Evolutionary conservation across 2,329 filamentous ascomycete species (phyloP).

Genomic region (Periconia digitata): DNA sequence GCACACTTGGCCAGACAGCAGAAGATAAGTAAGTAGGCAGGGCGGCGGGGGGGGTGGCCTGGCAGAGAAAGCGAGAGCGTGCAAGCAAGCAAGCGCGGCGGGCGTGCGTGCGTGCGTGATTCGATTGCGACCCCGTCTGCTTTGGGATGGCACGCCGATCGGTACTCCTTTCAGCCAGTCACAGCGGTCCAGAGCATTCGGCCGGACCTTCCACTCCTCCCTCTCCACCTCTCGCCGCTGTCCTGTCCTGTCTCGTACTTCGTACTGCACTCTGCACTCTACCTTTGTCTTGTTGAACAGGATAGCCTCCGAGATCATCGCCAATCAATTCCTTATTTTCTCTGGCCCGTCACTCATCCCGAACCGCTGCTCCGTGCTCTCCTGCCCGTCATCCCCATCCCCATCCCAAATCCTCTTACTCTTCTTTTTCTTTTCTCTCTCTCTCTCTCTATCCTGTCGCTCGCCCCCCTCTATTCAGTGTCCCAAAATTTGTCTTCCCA

Average conservation of each 20-base stretch:
- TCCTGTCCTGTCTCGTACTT: too few relatives aligned
- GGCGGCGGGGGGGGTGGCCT: too few relatives aligned
- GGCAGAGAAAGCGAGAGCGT: too few relatives aligned
- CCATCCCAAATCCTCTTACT: not conserved
- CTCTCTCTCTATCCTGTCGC: not conserved
- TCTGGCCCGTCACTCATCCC: too few relatives aligned
- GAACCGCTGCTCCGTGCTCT: slow-evolving; percentile 31
- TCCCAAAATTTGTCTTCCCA: slow-evolving; percentile 1
- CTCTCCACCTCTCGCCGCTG: too few relatives aligned
- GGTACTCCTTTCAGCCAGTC: slow-evolving; percentile 19
- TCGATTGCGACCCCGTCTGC: slow-evolving; percentile 12
- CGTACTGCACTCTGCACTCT: too few relatives aligned
- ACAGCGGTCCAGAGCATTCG: slow-evolving; percentile 6
- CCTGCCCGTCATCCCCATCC: not conserved
- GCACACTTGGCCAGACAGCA: not conserved
- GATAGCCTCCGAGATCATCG: slow-evolving; percentile 28
- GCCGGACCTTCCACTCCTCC: slow-evolving; percentile 23
- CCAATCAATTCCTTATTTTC: too few relatives aligned
- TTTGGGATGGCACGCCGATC: slow-evolving; percentile 26
- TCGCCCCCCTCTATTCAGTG: not conserved
- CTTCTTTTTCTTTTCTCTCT: not conserved
- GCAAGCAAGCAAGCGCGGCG: not conserved
- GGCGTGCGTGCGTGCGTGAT: slow-evolving; percentile 2
- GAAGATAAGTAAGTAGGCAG: not conserved
- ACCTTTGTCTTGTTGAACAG: slow-evolving; percentile 15